Base-by-base conservation (phyloP, 768 basidiomycete species). In the Ramaria sp. region DNA sequence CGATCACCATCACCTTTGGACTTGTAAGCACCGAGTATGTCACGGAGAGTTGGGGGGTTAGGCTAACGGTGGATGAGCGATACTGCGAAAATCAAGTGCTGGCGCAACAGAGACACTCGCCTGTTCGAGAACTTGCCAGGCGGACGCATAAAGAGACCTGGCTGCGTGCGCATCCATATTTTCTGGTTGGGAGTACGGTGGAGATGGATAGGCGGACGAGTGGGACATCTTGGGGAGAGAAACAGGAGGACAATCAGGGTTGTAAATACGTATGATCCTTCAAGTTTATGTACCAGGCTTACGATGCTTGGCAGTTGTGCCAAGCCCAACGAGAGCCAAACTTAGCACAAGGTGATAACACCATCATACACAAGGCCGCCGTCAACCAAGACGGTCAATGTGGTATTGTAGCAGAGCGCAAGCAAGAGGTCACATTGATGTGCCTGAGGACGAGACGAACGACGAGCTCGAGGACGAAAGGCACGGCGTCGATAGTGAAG, bases 1-100 rank as follows among this genome's bases (percentile, higher is more conserved):
- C 92, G 77, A 73, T 96, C 93, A 41, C 90, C 92, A 57, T 93
- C 88, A 57, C 93, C 93, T 63, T 83, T 88, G 37, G 81, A 69
- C 55, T 78, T 76, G 72, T 94, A 96, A 7, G 92, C 91, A 37
- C 78, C 76, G 24, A 96, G 80, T 41, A 96, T 92, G 61, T 93
- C 90, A 47, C 86, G 78, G 42, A 96, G 74, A 57, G 72, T 82
- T 0, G 93, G 90, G 0, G 92, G 88, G 25, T 90, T 80, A 5
- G 81, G 63, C 85, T 89, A 62, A 7, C 41, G n/a, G 5, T n/a
- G 39, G 57, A 48, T 37, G 47, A 50, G 18, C 18, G 32, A 18
- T 5, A 20, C 18, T 18, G 18, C 34, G 48, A 15, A 10, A 34
- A n/a, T 16, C 16, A 27, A 24, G 20, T 8, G 28, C 34, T 44